Base-by-base conservation (phyloP, 1,284 basidiomycete species). In the Sphaerobolus stellatus region DNA sequence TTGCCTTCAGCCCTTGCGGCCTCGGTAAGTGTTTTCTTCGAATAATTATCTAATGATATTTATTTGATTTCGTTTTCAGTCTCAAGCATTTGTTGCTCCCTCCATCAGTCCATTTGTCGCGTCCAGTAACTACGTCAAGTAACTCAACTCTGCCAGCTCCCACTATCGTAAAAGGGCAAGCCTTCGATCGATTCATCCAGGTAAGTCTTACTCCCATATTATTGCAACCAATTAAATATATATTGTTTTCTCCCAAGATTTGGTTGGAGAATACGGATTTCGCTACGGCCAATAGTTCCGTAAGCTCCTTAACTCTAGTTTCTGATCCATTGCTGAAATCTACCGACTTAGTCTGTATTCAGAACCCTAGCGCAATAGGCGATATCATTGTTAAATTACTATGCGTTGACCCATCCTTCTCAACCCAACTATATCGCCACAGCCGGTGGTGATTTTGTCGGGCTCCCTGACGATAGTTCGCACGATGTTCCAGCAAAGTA, bases 371-470 rank as follows among this genome's bases (percentile, higher is more conserved):
- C 79, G 11, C 65, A 71, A 50, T 68, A 83, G 61, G 83, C 83
- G 14, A 70, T 87, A 52, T 63, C 75, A 4, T 70, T 88, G 31
- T 71, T 71, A 27, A 69, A 75, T 38, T 85, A 77, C 68, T 81
- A 81, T 59, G 80, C 71, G 0, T 59, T 86, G 29, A 86, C 86
- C 1, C 84, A 87, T 61, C 74, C 83, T 14, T 83, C 81, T 1
- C 78, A 87, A 65, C 84, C 85, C 18, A 84, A 86, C 61, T 54
- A 83, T 58, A 59, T 81, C 31, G 72, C 75, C 2, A 60, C 70
- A 0, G 73, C 74, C 5, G 75, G 75, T 20, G 86, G 85, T 48
- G 79, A 82, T 61, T 85, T 82, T 65, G 86, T 71, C 44, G 85
- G 84, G 25, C 69, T 81, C 61, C 64, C 61, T 11, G 74, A 75